phyloP scores from a whole-genome alignment of 306 rosid genomes.

The Carpinus viminea region DNA sequence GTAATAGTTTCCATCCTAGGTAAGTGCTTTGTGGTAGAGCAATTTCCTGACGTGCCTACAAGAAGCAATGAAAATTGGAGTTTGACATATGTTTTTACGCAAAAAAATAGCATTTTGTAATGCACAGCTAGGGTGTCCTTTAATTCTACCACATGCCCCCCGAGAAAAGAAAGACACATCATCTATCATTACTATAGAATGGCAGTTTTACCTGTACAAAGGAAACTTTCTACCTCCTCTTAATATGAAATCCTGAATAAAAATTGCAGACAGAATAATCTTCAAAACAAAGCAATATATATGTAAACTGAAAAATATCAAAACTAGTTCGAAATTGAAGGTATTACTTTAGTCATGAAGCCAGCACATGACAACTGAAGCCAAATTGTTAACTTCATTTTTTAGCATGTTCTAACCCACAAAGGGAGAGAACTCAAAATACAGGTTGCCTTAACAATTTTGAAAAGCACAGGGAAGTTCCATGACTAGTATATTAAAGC shows the following conservation, averaged over 20 bases:
- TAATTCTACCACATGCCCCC: background rate
- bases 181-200: slow-evolving; percentile 8
- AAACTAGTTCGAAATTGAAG: slow-evolving; percentile 6
- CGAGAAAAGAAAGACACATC: background rate
- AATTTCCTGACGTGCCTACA: background rate
- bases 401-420: background rate
- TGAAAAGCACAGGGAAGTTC: background rate
- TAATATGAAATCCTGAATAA: slow-evolving; percentile 79
- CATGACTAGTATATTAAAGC: background rate
- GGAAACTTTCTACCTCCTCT: slow-evolving; percentile 82
- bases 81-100: background rate
- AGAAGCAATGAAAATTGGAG: background rate
- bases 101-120: background rate
- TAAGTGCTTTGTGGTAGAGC: background rate
- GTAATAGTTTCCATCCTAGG: background rate
- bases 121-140: background rate
- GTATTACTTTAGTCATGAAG: background rate
- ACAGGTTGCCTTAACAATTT: background rate
- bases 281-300: background rate
- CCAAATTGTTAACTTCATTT: background rate
- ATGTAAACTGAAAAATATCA: slow-evolving; percentile 5
- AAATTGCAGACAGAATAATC: slow-evolving; percentile 25
- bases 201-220: slow-evolving; percentile 69
- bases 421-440: background rate
- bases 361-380: background rate